Evolutionary conservation across 2,329 filamentous ascomycete species (phyloP), one percentile per base, ranked within the genome.

Genomic region (Lomentospora prolificans): DNA sequence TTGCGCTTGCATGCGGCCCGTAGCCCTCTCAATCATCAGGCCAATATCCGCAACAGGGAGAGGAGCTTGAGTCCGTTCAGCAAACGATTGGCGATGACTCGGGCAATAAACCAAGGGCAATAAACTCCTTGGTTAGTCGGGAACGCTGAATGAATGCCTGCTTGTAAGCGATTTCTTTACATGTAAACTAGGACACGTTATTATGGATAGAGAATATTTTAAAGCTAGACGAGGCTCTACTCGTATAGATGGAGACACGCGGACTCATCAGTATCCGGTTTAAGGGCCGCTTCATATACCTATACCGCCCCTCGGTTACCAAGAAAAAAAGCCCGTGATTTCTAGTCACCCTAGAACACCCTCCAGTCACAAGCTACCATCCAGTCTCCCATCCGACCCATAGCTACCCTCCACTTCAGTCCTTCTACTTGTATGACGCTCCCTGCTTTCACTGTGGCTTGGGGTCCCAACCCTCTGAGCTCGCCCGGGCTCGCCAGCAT

Each of bases 1-100:
- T 25, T 12, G 8, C 22, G 50, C n/a, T n/a, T 27, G 31, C 27
- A 28, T 12, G 19, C 28, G 12, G 10, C 36, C 19, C 36, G 19
- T 3, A 17, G 5, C 36, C n/a, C 36, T 6, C 7, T 17, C 36
- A 5, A 17, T 17, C 6, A 27, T 10, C n/a, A 17, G 10, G 12
- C 50, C n/a, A 22, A 27, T 12, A 10, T 19, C n/a, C 24, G 17
- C 5, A 24, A 9, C n/a, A 41, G 54, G 24, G 54, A 56, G 50
- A 44, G 55, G 36, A 56, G 55, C 9, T 22, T 56, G 12, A 51
- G 46, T 10, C 55, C 55, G 9, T 56, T 56, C 36, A 56, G 55
- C 33, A 52, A 46, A 31, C 36, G 55, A 10, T 6, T 56, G 12
- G 55, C 55, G 9, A 51, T 56, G 50, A 56, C 55, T 14, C 50